Evolutionary conservation across 208 protist species (phyloP).

Genomic region (Crithidia bombi): DNA sequence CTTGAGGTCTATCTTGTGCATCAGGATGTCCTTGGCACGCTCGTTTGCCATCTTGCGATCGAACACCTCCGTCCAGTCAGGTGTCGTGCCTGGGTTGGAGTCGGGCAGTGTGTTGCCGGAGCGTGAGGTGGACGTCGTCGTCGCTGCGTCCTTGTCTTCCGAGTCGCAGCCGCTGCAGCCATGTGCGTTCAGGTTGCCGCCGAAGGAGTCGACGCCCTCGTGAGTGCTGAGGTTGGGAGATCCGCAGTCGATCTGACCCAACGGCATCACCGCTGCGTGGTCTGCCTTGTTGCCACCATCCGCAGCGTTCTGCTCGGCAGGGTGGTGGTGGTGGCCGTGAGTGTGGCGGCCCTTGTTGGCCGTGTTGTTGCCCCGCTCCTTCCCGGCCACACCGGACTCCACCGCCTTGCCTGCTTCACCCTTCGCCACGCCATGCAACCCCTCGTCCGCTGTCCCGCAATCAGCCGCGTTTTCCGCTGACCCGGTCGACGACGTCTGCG

Average conservation of each 20-base stretch:
- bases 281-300: background rate
- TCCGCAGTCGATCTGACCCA: background rate
- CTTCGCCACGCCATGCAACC: background rate
- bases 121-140: slow-evolving; percentile 14
- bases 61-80: slow-evolving; percentile 42
- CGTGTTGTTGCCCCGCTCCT: background rate
- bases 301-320: background rate
- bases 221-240: background rate
- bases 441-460: background rate
- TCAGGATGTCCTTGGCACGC: slow-evolving; percentile 34
- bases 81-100: slow-evolving; percentile 4
- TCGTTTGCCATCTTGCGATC: slow-evolving; percentile 37
- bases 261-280: background rate
- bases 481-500: background rate
- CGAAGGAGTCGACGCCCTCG: background rate
- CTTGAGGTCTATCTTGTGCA: slow-evolving; percentile 33
- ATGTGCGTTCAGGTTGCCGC: background rate
- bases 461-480: background rate
- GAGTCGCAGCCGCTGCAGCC: slow-evolving; percentile 1
- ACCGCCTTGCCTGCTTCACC: background rate
- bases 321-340: background rate
- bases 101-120: slow-evolving; percentile 24
- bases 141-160: slow-evolving; percentile 12
- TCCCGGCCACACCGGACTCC: background rate
- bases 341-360: slow-evolving; percentile 4